phyloP scores from a whole-genome alignment of 257 asterid species.

The Linderniella brevidens region DNA sequence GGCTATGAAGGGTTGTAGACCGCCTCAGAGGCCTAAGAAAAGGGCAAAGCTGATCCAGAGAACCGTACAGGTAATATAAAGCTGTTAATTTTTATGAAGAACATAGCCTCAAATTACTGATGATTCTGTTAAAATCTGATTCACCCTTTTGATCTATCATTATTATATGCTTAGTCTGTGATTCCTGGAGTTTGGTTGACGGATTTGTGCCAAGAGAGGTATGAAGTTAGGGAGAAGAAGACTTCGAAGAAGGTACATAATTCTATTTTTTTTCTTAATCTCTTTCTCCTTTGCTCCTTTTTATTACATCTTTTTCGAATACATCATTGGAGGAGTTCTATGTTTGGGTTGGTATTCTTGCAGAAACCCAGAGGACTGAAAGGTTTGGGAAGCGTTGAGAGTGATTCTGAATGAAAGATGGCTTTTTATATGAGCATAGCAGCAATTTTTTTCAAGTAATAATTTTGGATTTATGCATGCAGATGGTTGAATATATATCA shows the following conservation, averaged over 20 bases:
- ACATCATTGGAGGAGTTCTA: not conserved
- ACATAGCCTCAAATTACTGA: too few relatives aligned
- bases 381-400: conserved; percentile 67
- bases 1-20: conserved; percentile 77
- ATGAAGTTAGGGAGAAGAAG: conserved; percentile 80
- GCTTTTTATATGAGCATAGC: too few relatives aligned
- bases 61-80: conserved; percentile 32
- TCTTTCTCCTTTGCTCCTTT: not conserved
- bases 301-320: not conserved
- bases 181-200: conserved; percentile 75
- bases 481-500: too few relatives aligned
- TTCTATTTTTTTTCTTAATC: not conserved
- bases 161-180: conserved; percentile 16
- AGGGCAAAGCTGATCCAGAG: conserved; percentile 59
- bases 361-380: conserved; percentile 64
- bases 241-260: conserved; percentile 39
- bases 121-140: not conserved
- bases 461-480: too few relatives aligned
- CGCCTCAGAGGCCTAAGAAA: conserved; percentile 80
- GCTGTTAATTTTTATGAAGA: conserved; percentile 3
- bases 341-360: not conserved
- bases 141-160: not conserved
- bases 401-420: conserved; percentile 49
- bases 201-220: conserved; percentile 63
- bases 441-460: too few relatives aligned